These are phyloP conservation scores for Breviolum minutum DNA, from an alignment of 73 alveolate species.

Conservation along the genomic window DNA sequence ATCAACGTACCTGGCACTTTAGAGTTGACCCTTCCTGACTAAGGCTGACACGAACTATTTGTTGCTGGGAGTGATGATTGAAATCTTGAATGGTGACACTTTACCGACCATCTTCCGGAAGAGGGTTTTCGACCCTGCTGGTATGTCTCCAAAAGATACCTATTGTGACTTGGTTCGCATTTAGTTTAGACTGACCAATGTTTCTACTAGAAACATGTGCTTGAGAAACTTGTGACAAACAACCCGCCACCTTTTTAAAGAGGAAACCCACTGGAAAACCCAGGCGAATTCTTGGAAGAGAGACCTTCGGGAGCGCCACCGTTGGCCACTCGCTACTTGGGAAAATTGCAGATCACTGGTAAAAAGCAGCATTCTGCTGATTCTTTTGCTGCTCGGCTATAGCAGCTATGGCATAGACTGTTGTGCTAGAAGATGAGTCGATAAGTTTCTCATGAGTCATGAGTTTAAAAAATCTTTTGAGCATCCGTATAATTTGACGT, in stretches of 20 bases:
- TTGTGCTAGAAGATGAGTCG: too few species aligned
- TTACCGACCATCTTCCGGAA: slow-evolving; percentile 32
- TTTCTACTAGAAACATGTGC: too few species aligned
- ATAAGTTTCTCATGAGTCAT: too few species aligned
- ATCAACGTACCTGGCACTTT: too few species aligned
- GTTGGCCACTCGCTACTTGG: slow-evolving; percentile 46
- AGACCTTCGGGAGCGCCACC: slow-evolving; percentile 50
- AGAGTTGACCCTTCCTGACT: not conserved
- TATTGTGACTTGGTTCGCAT: slow-evolving; percentile 7
- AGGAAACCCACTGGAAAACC: not conserved
- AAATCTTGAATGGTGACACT: not conserved
- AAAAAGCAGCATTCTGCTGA: slow-evolving; percentile 73
- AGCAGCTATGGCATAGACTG: too few species aligned
- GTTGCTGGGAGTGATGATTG: slow-evolving; percentile 65
- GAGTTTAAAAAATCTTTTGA: too few species aligned
- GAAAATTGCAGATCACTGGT: slow-evolving; percentile 49
- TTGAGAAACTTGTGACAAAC: not conserved
- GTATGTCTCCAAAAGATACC: slow-evolving; percentile 50
- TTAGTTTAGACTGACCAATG: too few species aligned
- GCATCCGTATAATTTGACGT: not conserved
- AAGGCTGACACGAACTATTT: slow-evolving; percentile 75
- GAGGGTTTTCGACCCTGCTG: slow-evolving; percentile 70
- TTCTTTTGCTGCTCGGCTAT: slow-evolving; percentile 29
- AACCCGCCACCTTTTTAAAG: too few species aligned
- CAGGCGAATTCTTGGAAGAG: slow-evolving; percentile 23